A percentile compares a stretch with the other conserved stretches of the same genome.
Evolutionary conservation across 176 grass and related monocot species (phyloP).

Genomic region (Hordeum marinum): DNA sequence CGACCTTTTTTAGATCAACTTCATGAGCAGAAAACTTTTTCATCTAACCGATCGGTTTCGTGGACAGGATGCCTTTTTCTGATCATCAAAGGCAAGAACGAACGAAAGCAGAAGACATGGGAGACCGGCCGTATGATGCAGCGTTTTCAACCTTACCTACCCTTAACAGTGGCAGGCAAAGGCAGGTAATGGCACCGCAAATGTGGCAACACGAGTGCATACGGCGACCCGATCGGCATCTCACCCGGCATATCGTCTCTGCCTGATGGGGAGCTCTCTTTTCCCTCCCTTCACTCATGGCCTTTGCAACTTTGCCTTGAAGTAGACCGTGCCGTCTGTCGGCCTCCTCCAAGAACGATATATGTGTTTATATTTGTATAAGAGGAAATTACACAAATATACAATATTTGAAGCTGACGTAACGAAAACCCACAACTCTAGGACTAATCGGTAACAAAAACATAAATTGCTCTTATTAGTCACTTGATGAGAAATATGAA

Average conservation of each 20-base stretch:
- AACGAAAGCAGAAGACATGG: not conserved
- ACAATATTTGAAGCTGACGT: too few species aligned
- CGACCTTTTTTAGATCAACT: not conserved
- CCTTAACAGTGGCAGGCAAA: slow-evolving; percentile 19
- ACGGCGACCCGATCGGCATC: slow-evolving; percentile 5
- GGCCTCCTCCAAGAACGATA: not conserved
- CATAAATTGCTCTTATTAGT: too few species aligned
- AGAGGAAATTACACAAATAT: too few species aligned
- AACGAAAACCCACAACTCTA: too few species aligned
- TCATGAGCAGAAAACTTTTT: not conserved
- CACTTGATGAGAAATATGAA: too few species aligned
- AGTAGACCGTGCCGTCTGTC: slow-evolving; percentile 6
- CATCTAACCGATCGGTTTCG: not conserved
- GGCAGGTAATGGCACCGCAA: not conserved
- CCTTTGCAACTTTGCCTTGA: slow-evolving; percentile 25
- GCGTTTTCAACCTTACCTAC: slow-evolving; percentile 11
- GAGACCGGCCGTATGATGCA: not conserved
- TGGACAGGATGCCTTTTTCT: not conserved
- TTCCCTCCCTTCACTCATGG: slow-evolving; percentile 8
- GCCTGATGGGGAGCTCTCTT: slow-evolving; percentile 23
- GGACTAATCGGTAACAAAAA: too few species aligned
- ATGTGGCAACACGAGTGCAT: slow-evolving; percentile 13
- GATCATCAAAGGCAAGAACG: not conserved
- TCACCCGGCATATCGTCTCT: slow-evolving; percentile 28
- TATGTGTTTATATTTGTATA: too few species aligned